phyloP scores from a whole-genome alignment of 2,329 filamentous ascomycete species.

The Fusarium tjaetaba region DNA sequence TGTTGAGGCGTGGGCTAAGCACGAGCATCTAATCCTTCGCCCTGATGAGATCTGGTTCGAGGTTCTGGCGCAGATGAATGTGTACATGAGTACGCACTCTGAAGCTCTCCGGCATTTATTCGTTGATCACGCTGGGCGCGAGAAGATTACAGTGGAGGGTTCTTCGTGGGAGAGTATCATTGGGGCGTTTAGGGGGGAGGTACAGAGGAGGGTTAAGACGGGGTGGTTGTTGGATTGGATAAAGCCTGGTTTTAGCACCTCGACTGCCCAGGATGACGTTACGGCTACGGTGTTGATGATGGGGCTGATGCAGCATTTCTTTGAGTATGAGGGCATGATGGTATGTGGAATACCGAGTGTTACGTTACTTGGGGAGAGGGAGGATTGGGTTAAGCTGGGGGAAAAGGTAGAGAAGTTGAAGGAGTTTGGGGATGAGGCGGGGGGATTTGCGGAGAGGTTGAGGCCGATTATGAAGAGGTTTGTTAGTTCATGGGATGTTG shows the following conservation, averaged over 20 bases:
- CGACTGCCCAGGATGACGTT: conserved; percentile 50
- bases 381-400: conserved; percentile 55
- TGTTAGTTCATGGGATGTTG: conserved; percentile 55
- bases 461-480: conserved; percentile 57
- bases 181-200: conserved; percentile 51
- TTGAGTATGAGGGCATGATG: conserved; percentile 49
- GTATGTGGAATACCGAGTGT: conserved; percentile 57
- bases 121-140: conserved; percentile 55
- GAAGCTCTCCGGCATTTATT: conserved; percentile 58
- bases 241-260: conserved; percentile 56
- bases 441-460: conserved; percentile 51
- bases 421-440: conserved; percentile 56
- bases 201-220: conserved; percentile 52
- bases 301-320: conserved; percentile 55
- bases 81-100: conserved; percentile 59
- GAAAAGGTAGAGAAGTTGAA: conserved; percentile 54
- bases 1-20: conserved; percentile 59
- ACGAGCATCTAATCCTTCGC: conserved; percentile 60
- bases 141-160: conserved; percentile 50
- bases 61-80: conserved; percentile 61
- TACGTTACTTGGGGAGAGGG: conserved; percentile 51
- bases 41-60: conserved; percentile 67
- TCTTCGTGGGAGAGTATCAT: conserved; percentile 43
- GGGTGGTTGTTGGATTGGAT: conserved; percentile 55
- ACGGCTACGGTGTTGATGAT: conserved; percentile 57